These are phyloP conservation scores for Excoecaria cochinchinensis DNA, from an alignment of 345 rosid genomes.

Conservation along the genomic window DNA sequence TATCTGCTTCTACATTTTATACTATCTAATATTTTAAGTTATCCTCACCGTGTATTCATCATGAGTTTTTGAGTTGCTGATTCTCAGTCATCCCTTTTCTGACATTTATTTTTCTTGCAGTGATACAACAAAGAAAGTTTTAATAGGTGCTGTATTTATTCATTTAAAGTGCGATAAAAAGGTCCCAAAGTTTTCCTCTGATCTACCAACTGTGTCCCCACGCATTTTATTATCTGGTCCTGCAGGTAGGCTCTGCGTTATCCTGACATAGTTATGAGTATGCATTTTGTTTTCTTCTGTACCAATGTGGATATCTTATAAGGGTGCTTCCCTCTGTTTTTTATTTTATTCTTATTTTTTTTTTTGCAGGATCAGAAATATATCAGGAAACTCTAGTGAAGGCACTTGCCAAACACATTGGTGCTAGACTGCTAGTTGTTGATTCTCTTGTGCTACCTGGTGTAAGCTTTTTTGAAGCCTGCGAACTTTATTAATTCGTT, in stretches of 20 bases:
- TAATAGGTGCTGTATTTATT: slow-evolving; percentile 68
- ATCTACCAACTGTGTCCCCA: slow-evolving; percentile 73
- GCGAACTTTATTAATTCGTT: slow-evolving; percentile 1
- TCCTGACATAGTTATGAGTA: slow-evolving; percentile 4
- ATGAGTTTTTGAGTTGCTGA: slow-evolving; percentile 15
- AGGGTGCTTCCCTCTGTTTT: background rate
- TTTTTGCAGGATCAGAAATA: slow-evolving; percentile 79
- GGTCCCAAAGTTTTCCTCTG: slow-evolving; percentile 63
- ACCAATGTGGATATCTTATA: background rate
- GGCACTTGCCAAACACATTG: slow-evolving; percentile 85
- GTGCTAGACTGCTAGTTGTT: slow-evolving; percentile 75
- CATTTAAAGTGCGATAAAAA: slow-evolving; percentile 73
- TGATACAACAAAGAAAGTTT: slow-evolving; percentile 80
- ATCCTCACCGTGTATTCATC: background rate
- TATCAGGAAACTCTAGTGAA: slow-evolving; percentile 89
- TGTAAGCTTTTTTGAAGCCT: slow-evolving; percentile 47
- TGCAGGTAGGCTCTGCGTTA: slow-evolving; percentile 50
- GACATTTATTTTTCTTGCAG: slow-evolving; percentile 43
- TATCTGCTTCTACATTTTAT: background rate
- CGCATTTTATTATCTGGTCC: slow-evolving; percentile 95
- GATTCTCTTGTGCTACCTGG: slow-evolving; percentile 92
- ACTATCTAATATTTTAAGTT: background rate
- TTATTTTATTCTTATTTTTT: too few relatives aligned
- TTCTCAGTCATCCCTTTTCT: background rate
- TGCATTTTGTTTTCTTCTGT: background rate